Percentiles rank a stretch among this genome's conserved stretches.
Evolutionary conservation across 352 stramenopile genomes (phyloP).

Genomic region (Vaucheria bursata): DNA sequence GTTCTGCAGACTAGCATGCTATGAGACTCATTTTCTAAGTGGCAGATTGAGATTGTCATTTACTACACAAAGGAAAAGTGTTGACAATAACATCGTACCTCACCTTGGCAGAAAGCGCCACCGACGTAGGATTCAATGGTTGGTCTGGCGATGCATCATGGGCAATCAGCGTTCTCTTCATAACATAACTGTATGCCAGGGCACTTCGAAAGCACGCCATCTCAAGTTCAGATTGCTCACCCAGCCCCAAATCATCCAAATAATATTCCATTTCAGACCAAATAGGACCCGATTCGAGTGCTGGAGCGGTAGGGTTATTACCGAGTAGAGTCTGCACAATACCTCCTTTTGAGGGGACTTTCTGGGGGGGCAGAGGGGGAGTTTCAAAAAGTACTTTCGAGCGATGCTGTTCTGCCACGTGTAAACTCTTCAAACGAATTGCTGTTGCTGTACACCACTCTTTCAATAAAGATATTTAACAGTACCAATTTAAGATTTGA

Average conservation of each 20-base stretch:
- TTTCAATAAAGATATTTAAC: neutral
- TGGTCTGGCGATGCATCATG: neutral
- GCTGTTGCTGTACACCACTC: neutral
- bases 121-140: neutral
- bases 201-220: neutral
- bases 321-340: neutral
- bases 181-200: neutral
- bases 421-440: neutral
- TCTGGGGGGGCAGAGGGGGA: neutral
- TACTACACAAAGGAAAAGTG: no score
- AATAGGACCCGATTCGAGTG: neutral
- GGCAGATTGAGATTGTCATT: no score
- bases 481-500: no score
- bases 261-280: neutral
- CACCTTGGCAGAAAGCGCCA: neutral
- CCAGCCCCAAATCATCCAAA: neutral
- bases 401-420: neutral
- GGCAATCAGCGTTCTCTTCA: neutral
- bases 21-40: no score
- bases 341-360: neutral
- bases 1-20: no score
- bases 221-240: neutral
- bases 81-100: no score
- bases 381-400: neutral
- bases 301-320: neutral